Evolutionary conservation across 1,284 basidiomycete species (phyloP).

Genomic region (Cryptococcus jaspeensis): DNA sequence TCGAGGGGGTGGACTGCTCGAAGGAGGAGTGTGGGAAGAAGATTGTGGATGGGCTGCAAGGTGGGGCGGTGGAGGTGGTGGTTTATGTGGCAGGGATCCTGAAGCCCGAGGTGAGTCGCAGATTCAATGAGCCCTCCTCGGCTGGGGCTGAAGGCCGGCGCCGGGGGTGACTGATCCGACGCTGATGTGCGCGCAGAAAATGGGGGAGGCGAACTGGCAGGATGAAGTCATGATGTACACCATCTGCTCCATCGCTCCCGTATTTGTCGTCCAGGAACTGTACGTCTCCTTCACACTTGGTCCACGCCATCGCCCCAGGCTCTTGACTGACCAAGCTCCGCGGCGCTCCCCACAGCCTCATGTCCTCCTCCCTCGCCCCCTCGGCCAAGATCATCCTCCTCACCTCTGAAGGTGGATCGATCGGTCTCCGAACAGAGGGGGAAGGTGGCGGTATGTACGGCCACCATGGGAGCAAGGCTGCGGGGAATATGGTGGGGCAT

Average conservation of each 20-base stretch:
- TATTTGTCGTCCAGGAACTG: constrained; percentile 26
- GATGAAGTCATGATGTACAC: constrained; percentile 56
- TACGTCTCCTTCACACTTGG: constrained; percentile 7
- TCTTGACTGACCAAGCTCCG: neutral
- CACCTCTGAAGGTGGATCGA: constrained; percentile 56
- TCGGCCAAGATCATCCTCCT: constrained; percentile 53
- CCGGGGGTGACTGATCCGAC: neutral
- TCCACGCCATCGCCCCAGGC: neutral
- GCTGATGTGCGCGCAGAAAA: constrained; percentile 36
- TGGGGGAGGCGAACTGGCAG: constrained; percentile 50
- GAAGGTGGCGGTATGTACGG: constrained; percentile 58
- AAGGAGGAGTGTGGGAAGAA: constrained; percentile 47
- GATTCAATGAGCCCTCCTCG: neutral
- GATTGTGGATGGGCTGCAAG: constrained; percentile 48
- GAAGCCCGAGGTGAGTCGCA: constrained; percentile 50
- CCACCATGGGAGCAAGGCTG: constrained; percentile 57
- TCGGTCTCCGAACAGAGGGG: constrained; percentile 52
- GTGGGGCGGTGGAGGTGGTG: constrained; percentile 48
- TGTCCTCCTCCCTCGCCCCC: constrained; percentile 25
- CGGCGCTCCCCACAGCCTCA: constrained; percentile 13
- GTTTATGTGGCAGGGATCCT: constrained; percentile 54
- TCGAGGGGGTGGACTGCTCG: constrained; percentile 51
- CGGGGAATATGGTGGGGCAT: constrained; percentile 56
- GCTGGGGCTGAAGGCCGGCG: neutral
- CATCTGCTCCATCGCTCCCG: constrained; percentile 54